These are phyloP conservation scores for Citrus inodora DNA, from an alignment of 345 rosid species.

Conservation along the genomic window DNA sequence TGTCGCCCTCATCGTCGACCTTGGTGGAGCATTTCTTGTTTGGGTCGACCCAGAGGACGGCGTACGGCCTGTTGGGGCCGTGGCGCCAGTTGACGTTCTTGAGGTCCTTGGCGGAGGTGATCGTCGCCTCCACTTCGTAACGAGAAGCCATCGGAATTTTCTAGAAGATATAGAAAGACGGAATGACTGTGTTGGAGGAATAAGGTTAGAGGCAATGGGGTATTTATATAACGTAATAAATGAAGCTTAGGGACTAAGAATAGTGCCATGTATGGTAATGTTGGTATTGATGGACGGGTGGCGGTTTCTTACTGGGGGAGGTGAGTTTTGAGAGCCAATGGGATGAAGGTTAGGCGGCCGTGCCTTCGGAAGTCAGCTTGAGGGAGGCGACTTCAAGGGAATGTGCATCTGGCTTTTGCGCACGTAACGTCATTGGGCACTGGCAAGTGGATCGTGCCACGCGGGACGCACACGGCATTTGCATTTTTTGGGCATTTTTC, in stretches of 20 bases:
- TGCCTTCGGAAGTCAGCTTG: neutral
- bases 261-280: neutral
- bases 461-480: neutral
- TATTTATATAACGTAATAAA: neutral
- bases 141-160: slow-evolving; percentile 28
- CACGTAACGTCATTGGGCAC: too few relatives aligned
- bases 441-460: neutral
- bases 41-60: slow-evolving; percentile 71
- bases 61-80: slow-evolving; percentile 63
- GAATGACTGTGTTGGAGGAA: neutral
- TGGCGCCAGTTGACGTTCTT: slow-evolving; percentile 92
- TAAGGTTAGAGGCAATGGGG: neutral
- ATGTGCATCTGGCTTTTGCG: too few relatives aligned
- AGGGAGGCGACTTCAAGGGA: too few relatives aligned
- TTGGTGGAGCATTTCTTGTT: slow-evolving; percentile 46
- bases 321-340: neutral
- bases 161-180: too few relatives aligned
- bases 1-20: slow-evolving; percentile 65
- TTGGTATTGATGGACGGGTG: neutral
- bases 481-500: neutral
- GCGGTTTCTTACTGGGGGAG: neutral
- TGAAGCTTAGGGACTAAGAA: slow-evolving; percentile 1
- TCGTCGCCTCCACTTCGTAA: slow-evolving; percentile 48
- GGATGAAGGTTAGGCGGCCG: neutral
- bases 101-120: slow-evolving; percentile 63